Base-by-base conservation (phyloP, 75 land plant species). In the Cupressus sempervirens region DNA sequence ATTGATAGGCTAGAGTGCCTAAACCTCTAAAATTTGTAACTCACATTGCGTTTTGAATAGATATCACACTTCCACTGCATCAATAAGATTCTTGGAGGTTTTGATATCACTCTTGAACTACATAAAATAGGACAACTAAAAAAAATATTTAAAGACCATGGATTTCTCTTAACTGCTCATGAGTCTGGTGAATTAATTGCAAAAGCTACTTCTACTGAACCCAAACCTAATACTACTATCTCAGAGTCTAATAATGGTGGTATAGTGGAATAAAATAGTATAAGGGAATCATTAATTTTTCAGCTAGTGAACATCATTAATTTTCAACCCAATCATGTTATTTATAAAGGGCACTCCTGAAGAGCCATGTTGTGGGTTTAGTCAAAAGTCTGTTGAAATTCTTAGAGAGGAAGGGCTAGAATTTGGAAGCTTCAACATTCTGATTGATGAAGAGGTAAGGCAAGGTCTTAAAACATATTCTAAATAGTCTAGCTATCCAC, bases 401-500 rank as follows among this genome's bases (percentile, higher is more conserved):
- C 90, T 94, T 46, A 53, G 74, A 52, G 89, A 90, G 45, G 91
- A 89, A 85, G 91, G 90, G 23, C 86, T 94, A 26, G 88, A 92
- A 29, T 92, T 91, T 86, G 89, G 86, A 29, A 93, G 86, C 86
- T 96, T 94, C 82, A 92, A 94, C 82, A 92, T 96, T 84, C 88
- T 96, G 46, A 62, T 89, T 45, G 96, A 96, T 85, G 95, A 94
- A 35, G 92, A 90, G 80, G 93, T 96, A 2, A 87, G 96, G 14
- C 96, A 94, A 88, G 95, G 96, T 20, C 88, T 94, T 29, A 96
- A 96, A 85, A 90, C 90, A 54, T 92, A 82, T 86, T 94, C 97
- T 67, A 96, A 96, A 83, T 96, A 96, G 98, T 91, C 96, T 34
- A 96, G 95, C n/a, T n/a, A n/a, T n/a, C n/a, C n/a, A n/a, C n/a